These are phyloP conservation scores for Teratosphaeria nubilosa DNA, from an alignment of 2,329 filamentous ascomycete species.

Conservation along the genomic window DNA sequence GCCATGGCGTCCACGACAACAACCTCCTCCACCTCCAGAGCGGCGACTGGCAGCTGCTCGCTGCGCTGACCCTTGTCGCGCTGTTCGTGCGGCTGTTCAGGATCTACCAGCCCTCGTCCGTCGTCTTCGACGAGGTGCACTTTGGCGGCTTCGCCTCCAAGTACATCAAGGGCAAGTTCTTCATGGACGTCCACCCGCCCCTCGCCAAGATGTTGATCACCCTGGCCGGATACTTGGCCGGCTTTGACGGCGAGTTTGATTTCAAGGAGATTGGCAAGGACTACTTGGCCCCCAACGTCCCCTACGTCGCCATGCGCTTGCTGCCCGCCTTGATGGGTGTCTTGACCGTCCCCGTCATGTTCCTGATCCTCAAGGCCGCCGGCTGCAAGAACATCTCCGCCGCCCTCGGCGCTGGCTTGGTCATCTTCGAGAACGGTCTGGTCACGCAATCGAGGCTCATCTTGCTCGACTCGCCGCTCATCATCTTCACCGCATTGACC, in stretches of 20 bases:
- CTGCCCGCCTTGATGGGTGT: conserved; percentile 85
- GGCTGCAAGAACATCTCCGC: conserved; percentile 84
- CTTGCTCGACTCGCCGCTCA: conserved; percentile 86
- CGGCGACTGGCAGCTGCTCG: conserved; percentile 72
- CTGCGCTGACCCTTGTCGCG: conserved; percentile 63
- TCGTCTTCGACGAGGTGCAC: conserved; percentile 98
- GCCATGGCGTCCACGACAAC: conserved; percentile 74
- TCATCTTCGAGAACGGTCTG: conserved; percentile 95
- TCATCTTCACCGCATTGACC: conserved; percentile 87
- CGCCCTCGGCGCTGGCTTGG: conserved; percentile 68
- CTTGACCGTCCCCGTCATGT: conserved; percentile 81
- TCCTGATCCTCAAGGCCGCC: conserved; percentile 81
- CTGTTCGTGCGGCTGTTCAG: conserved; percentile 78
- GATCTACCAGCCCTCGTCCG: conserved; percentile 91
- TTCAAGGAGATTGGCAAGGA: conserved; percentile 99
- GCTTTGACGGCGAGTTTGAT: conserved; percentile 91
- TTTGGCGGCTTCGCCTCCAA: conserved; percentile 98
- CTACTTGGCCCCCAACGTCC: conserved; percentile 86
- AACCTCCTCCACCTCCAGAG: conserved; percentile 80
- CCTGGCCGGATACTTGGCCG: conserved; percentile 85
- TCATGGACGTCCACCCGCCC: conserved; percentile 99
- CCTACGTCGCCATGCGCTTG: conserved; percentile 95
- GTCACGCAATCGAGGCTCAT: conserved; percentile 92
- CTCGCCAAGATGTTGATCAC: conserved; percentile 95
- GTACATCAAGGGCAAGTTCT: conserved; percentile 98